Evolutionary conservation across 768 basidiomycete species (phyloP), one percentile per base, ranked within the genome.

Genomic region (Podaxis sp.): DNA sequence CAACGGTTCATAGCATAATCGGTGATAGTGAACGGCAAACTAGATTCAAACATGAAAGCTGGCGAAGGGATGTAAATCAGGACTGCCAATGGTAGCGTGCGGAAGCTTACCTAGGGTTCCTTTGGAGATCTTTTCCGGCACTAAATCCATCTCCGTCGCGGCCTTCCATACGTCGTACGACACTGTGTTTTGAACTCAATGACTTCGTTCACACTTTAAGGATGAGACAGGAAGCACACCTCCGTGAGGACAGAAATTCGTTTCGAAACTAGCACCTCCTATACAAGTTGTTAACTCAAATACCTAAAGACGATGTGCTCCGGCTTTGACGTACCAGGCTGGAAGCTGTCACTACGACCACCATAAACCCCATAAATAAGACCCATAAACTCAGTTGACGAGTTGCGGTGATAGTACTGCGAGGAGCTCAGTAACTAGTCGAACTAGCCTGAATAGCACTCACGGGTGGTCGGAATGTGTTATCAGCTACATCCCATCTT

Each of bases 391-490:
- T 88, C 87, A 0, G 81, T 83, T 0, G 84, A 75, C 24, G 80
- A 77, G 68, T 89, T 89, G 11, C 87, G 78, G 71, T 88, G 87
- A 69, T 86, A 87, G 69, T 85, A 89, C 82, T 86, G 36, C 13
- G 24, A 7, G 46, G 15, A 60, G 1, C 24, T 41, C 46, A 53
- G 38, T 26, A 53, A 60, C 36, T 7, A 20, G 13, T 11, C 11
- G 62, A 11, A 46, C 49, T 4, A 12, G 2, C 26, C 30, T 26
- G 15, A 60, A 48, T 40, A 8, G 7, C 37, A 74, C 79, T 60
- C 63, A 83, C 85, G 4, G 87, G 85, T 26, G 86, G 86, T 10
- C 86, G 75, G 79, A 86, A 88, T 0, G 87, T 87, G 56, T 77
- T 69, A 30, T 67, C 72, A 1, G 86, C 82, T 60, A 88, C 84